Evolutionary conservation across 805 yeast genomes (phyloP).

Genomic region (Wickerhamiella bombiphila): DNA sequence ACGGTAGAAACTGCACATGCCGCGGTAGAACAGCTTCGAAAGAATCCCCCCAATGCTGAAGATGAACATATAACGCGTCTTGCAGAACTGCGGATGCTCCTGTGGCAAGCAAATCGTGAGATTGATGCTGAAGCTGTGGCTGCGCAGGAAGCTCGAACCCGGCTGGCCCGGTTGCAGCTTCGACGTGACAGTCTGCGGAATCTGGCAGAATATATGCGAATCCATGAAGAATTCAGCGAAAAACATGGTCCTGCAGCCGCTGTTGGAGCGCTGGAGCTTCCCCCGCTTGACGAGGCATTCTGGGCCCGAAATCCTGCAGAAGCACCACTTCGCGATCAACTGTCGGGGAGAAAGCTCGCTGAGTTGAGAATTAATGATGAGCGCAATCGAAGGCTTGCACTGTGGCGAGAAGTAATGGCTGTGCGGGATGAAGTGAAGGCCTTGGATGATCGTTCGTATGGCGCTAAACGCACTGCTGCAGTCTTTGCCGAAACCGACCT

Average conservation of each 20-base stretch:
- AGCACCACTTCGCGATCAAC: background rate
- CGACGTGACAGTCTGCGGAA: background rate
- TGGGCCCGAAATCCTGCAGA: background rate
- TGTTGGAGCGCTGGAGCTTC: background rate
- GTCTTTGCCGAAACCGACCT: too few species aligned
- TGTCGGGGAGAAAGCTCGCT: background rate
- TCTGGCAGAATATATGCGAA: background rate
- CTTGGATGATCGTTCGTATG: too few species aligned
- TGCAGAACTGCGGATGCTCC: background rate
- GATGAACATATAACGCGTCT: background rate
- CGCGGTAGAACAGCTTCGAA: too few species aligned
- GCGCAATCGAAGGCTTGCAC: background rate
- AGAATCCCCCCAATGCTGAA: too few species aligned
- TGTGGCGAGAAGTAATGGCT: too few species aligned
- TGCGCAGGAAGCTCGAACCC: background rate
- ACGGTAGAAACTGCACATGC: too few species aligned
- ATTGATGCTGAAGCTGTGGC: constrained; percentile 2
- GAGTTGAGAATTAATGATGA: background rate
- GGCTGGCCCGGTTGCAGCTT: background rate
- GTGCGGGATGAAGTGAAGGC: too few species aligned
- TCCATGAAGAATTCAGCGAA: background rate
- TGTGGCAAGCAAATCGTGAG: constrained; percentile 13
- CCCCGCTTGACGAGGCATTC: background rate
- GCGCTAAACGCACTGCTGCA: too few species aligned
- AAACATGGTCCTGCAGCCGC: background rate